phyloP scores from a whole-genome alignment of 1,284 basidiomycete species.

The Phellinidium pouzarii region DNA sequence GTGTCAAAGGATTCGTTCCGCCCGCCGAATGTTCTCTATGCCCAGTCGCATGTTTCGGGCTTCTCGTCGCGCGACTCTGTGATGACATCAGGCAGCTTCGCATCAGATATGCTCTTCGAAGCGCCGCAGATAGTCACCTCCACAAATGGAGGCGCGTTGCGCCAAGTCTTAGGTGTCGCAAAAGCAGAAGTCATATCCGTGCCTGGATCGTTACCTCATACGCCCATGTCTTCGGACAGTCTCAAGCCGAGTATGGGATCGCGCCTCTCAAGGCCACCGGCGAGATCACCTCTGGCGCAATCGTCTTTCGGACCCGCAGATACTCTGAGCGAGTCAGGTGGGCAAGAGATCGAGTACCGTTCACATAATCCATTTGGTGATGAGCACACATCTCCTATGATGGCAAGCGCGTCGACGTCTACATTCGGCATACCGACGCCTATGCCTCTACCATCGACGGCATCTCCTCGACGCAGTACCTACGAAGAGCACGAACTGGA shows the following conservation, averaged over 20 bases:
- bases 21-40: slow-evolving; percentile 34
- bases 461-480: slow-evolving; percentile 2
- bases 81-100: slow-evolving; percentile 65
- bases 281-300: slow-evolving; percentile 53
- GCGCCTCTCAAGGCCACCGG: slow-evolving; percentile 43
- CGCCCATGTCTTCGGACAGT: slow-evolving; percentile 33
- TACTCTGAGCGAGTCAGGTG: slow-evolving; percentile 44
- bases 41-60: slow-evolving; percentile 48
- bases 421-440: slow-evolving; percentile 34
- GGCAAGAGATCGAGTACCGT: slow-evolving; percentile 21
- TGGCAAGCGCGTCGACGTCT: slow-evolving; percentile 34
- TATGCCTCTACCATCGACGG: slow-evolving; percentile 14
- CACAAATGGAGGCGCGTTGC: slow-evolving; percentile 40
- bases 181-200: slow-evolving; percentile 73
- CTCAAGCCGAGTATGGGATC: slow-evolving; percentile 22
- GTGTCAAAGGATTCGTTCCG: slow-evolving; percentile 47
- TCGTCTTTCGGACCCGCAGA: slow-evolving; percentile 70
- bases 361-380: slow-evolving; percentile 60
- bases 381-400: slow-evolving; percentile 36
- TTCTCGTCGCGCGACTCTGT: slow-evolving; percentile 59
- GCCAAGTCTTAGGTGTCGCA: slow-evolving; percentile 46
- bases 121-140: slow-evolving; percentile 75
- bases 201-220: slow-evolving; percentile 33
- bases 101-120: slow-evolving; percentile 72
- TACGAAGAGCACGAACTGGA: not conserved